Conservation (phyloP, 441 rosid genomes). For the Aleurites moluccanus region DNA sequence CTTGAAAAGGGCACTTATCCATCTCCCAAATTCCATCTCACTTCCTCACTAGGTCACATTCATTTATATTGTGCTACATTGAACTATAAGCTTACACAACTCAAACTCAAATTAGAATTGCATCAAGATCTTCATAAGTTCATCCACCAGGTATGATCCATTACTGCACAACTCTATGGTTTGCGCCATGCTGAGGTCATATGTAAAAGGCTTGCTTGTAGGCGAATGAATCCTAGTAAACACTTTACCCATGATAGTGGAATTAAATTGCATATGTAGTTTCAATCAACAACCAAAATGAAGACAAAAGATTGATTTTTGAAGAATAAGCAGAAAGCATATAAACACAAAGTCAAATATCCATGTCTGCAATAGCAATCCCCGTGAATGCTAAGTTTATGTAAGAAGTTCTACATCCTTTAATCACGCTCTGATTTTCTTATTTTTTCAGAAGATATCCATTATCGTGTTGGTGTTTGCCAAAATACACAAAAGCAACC, state of each 20-base stretch:
- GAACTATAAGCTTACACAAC: background rate
- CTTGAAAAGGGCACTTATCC: background rate
- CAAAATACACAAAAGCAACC: background rate
- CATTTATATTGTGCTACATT: background rate
- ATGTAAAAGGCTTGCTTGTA: background rate
- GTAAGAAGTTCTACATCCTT: background rate
- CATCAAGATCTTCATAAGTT: background rate
- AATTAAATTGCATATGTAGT: background rate
- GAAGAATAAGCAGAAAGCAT: background rate
- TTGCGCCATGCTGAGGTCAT: background rate
- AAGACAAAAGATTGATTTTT: background rate
- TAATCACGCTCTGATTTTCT: background rate
- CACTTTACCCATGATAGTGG: background rate
- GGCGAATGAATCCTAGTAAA: background rate
- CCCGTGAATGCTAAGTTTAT: background rate
- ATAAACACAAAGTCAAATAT: background rate
- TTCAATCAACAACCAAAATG: background rate
- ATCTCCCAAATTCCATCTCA: background rate
- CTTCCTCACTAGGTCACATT: background rate
- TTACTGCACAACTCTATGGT: too few species aligned
- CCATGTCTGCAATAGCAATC: constrained; percentile 3
- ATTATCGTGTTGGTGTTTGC: background rate
- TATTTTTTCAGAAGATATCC: background rate
- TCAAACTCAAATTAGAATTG: background rate
- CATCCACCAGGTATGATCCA: background rate